A percentile compares a stretch with the other conserved stretches of the same genome.
Evolutionary conservation across 23 red algal species (phyloP).

Genomic region (Gracilariopsis chorda): DNA sequence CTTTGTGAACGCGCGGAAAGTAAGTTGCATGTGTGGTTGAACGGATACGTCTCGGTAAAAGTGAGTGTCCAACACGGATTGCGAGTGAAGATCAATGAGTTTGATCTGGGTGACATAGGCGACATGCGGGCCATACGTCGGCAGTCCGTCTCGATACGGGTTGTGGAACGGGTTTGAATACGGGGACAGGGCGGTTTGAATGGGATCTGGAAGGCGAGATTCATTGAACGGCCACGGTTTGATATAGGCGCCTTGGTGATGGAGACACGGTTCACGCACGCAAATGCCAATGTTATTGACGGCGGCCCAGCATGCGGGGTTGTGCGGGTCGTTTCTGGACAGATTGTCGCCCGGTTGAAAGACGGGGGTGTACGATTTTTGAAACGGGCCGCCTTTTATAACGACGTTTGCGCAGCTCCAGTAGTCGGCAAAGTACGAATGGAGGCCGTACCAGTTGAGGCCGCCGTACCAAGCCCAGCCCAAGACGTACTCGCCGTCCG

Average conservation of each 20-base stretch:
- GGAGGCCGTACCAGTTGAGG: not conserved
- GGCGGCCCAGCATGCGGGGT: conserved; percentile 4
- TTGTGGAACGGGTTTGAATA: not conserved
- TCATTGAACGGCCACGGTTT: not conserved
- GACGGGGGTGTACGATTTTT: not conserved
- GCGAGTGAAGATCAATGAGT: not conserved
- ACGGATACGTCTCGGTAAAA: not conserved
- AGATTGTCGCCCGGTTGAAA: conserved; percentile 1
- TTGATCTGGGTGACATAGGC: not conserved
- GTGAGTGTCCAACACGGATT: not conserved
- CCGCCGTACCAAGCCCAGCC: conserved; percentile 67
- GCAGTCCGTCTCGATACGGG: not conserved
- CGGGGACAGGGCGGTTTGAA: not conserved
- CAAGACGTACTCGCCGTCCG: conserved; percentile 60
- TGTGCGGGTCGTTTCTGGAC: not conserved
- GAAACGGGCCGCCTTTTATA: conserved; percentile 8
- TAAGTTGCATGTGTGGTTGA: not conserved
- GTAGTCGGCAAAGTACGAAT: conserved; percentile 39
- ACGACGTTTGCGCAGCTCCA: conserved; percentile 35
- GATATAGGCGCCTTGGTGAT: conserved; percentile 5
- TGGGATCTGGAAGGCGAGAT: not conserved
- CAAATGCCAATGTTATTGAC: conserved; percentile 36
- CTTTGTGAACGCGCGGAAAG: not conserved
- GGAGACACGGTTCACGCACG: conserved; percentile 7
- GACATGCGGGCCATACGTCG: not conserved